Percentiles rank a stretch among this genome's conserved stretches.
Conservation (phyloP, 129 eudicot genomes). For the Chrysanthemum makinoi region DNA sequence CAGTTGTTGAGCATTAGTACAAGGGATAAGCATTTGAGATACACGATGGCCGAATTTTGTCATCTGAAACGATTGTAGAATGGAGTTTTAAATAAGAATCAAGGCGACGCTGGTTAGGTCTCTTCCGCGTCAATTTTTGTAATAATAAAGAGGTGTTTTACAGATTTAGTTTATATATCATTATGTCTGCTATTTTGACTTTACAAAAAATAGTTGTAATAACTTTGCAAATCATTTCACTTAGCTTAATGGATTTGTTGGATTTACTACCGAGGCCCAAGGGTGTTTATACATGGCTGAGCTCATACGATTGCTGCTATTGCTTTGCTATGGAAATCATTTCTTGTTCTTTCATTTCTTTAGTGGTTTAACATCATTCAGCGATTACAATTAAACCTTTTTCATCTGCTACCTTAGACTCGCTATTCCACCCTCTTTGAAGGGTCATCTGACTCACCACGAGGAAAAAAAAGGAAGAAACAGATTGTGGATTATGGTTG, state of each 20-base stretch:
- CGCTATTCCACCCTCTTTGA: conserved; percentile 98
- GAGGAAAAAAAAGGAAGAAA: neutral
- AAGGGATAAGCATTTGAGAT: neutral
- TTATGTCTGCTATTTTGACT: neutral
- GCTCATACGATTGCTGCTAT: neutral
- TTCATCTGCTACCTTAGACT: conserved; percentile 49
- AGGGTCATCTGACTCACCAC: conserved; percentile 95
- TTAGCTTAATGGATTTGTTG: too few relatives aligned
- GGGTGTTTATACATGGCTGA: too few relatives aligned
- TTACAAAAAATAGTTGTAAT: too few relatives aligned
- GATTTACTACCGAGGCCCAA: too few relatives aligned
- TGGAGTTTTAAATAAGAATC: neutral
- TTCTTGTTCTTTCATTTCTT: conserved; percentile 11
- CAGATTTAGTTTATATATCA: too few relatives aligned
- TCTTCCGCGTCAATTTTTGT: too few relatives aligned
- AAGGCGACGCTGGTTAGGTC: neutral
- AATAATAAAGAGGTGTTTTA: too few relatives aligned
- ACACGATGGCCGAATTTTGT: neutral
- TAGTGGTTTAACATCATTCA: neutral
- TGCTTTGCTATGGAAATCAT: neutral
- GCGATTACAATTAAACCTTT: too few relatives aligned
- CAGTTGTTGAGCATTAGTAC: neutral
- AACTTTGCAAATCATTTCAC: too few relatives aligned
- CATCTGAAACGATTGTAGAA: neutral
- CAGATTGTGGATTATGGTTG: too few relatives aligned